Base-by-base conservation (phyloP, 805 yeast genomes). In the Monosporozyma siamensis region DNA sequence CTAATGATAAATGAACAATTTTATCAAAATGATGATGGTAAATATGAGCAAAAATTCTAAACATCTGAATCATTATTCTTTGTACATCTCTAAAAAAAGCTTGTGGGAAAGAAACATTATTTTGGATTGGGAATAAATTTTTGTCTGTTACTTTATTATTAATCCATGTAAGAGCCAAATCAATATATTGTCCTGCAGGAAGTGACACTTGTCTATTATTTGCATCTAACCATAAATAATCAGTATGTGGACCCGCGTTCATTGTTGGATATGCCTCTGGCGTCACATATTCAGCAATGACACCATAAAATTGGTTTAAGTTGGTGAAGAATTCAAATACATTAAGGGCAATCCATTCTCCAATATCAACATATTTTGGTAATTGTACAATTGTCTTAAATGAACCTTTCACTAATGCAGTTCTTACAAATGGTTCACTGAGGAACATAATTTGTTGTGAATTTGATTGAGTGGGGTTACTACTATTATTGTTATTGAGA, bases 281-380 rank as follows among this genome's bases (percentile, higher is more conserved):
- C 2, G 95, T 87, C 32, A 90, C 86, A 53, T 85, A 88, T 52
- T 90, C 97, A 2, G 88, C 75, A 35, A 92, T 75, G n/a, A 88
- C 83, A 1, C 92, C 94, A 59, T 86, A 88, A 55, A 90, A 88
- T 57, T 84, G 92, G 51, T 84, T 82, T 44, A 92, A 64, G 55
- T 86, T 87, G 39, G 83, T 82, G 66, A 81, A 87, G 51, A 86
- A 76, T 63, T 92, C 98, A 63, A 89, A 89, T 6, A 86, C 78
- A 42, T 88, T 92, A 43, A 92, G 73, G 1, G 97, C 96, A 14
- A 92, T 70, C 99, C 99, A 92, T 61, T 92, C 99, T 43, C 88
- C 85, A 46, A 77, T 72, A 56, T 92, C 97, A 10, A 94, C 97
- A 58, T 90, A 90, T 58, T 86, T 87, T 15, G 99, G 98, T 18